Evolutionary conservation across 1,284 basidiomycete genomes (phyloP).

Genomic region (Puccinia triticina): DNA sequence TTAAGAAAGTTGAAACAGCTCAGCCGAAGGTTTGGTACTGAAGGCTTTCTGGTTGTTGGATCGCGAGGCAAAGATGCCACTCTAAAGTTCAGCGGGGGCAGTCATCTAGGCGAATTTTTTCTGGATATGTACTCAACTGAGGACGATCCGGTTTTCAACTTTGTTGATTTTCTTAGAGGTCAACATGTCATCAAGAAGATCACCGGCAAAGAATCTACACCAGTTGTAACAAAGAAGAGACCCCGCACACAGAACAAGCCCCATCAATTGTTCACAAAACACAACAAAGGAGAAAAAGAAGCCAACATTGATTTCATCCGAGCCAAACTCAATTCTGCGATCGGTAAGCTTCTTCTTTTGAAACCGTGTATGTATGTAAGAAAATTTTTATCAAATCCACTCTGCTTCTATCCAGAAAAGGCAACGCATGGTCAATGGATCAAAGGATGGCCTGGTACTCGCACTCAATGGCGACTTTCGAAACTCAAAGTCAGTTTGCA

Average conservation of each 20-base stretch:
- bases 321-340: neutral
- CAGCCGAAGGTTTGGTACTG: neutral
- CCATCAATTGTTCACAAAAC: neutral
- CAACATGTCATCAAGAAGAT: neutral
- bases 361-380: too few relatives aligned
- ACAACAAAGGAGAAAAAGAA: neutral
- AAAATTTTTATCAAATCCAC: neutral
- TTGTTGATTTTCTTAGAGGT: neutral
- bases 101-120: neutral
- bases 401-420: neutral
- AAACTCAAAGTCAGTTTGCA: neutral
- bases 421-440: neutral
- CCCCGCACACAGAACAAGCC: too few relatives aligned
- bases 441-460: neutral
- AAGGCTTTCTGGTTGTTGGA: neutral
- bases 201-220: neutral
- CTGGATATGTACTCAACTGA: neutral
- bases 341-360: neutral
- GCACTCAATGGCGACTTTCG: neutral
- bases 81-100: neutral
- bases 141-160: neutral
- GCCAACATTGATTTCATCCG: neutral
- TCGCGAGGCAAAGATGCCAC: neutral
- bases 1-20: neutral
- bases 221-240: neutral